These are phyloP conservation scores for Ilex paraguariensis DNA, from an alignment of 305 asterid species.

Conservation along the genomic window DNA sequence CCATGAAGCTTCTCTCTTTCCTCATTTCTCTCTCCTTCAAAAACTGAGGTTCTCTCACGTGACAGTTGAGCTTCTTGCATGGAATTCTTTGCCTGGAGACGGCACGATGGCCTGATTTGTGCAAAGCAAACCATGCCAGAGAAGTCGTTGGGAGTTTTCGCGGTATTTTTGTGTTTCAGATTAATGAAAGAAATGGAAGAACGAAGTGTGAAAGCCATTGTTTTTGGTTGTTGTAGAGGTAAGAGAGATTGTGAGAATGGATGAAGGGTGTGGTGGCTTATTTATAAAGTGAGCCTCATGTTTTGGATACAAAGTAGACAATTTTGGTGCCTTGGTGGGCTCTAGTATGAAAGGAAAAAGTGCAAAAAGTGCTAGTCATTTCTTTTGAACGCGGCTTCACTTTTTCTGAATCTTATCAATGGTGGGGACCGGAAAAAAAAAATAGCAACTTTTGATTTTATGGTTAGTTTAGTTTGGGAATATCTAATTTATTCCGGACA, in stretches of 20 bases:
- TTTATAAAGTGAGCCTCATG: slow-evolving; percentile 39
- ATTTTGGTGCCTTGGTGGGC: slow-evolving; percentile 67
- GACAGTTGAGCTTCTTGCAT: slow-evolving; percentile 43
- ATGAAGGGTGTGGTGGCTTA: slow-evolving; percentile 28
- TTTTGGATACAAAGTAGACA: slow-evolving; percentile 31
- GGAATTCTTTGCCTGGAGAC: slow-evolving; percentile 38
- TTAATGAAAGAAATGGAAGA: slow-evolving; percentile 61
- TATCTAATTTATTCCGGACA: not conserved
- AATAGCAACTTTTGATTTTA: no score
- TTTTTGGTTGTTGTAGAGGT: slow-evolving; percentile 11
- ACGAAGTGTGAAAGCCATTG: slow-evolving; percentile 67
- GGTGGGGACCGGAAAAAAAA: not conserved
- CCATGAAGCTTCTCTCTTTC: slow-evolving; percentile 50
- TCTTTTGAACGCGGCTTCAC: slow-evolving; percentile 2
- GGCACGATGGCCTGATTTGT: slow-evolving; percentile 42
- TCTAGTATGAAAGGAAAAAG: slow-evolving; percentile 40
- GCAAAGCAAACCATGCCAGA: slow-evolving; percentile 44
- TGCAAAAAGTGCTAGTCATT: slow-evolving; percentile 30
- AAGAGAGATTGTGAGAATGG: slow-evolving; percentile 22
- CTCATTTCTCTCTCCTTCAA: slow-evolving; percentile 30
- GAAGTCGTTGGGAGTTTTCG: slow-evolving; percentile 48
- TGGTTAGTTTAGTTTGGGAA: no score
- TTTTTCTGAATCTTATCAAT: not conserved
- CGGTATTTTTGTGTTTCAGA: slow-evolving; percentile 42
- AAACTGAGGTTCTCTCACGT: slow-evolving; percentile 21